Base-by-base conservation (phyloP, 257 asterid species). In the Cinchona pubescens region DNA sequence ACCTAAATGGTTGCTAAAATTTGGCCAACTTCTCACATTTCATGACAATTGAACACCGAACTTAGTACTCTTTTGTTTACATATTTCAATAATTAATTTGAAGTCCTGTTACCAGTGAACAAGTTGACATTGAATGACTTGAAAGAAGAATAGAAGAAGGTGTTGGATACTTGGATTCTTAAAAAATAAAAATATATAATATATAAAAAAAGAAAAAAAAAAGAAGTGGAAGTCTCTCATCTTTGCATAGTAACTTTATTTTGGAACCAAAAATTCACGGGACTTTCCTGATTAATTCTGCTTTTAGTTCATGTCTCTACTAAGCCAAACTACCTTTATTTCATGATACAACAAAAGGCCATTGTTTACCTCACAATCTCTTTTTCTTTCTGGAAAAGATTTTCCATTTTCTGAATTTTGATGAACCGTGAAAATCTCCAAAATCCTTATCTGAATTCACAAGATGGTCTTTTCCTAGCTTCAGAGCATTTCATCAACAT, bases 241-340 rank as follows among this genome's bases (percentile, higher is more conserved):
- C 75, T 62, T 61, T 49, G n/a, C 46, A 14, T 37, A 32, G n/a
- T n/a, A 53, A 81, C 62, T 76, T 58, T 65, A 60, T 73, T 42
- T 72, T 66, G 49, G 74, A 85, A 82, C 81, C 84, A 80, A 77
- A 51, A 73, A 77, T 79, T 85, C 86, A 85, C 88, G 86, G 73
- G 88, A 80, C 35, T 56, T 78, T 69, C 85, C 81, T 85, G 85
- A 82, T 59, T 71, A 74, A 69, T 67, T 62, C 65, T 80, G 65
- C 81, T 74, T 80, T 76, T 67, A 35, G 73, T 74, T 78, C 79
- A 72, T 73, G 75, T 61, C 48, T 64, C 77, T 77, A 42, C 0
- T n/a, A n/a, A n/a, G 23, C 75, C 72, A 77, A 62, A 75, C 80
- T 46, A 34, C 35, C 64, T 77, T 79, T 43, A 78, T 79, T 85